These are phyloP conservation scores for Calcarisporium arbuscula DNA, from an alignment of 2,329 filamentous ascomycete species.

Conservation along the genomic window DNA sequence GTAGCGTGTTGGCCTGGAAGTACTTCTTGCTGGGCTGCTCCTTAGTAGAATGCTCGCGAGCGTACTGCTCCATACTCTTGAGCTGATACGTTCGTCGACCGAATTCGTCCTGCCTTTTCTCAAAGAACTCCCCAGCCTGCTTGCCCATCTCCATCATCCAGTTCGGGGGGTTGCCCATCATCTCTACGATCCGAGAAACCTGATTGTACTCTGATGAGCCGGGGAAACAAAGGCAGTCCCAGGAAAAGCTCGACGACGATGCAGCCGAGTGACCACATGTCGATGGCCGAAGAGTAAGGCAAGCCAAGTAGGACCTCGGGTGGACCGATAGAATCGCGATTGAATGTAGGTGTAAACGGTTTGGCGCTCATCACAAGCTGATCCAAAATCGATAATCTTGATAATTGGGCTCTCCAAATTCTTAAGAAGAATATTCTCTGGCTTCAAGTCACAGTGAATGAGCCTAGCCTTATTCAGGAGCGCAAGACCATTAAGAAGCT, in stretches of 20 bases:
- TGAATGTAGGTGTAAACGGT: slow-evolving; percentile 99
- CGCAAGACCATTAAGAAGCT: slow-evolving; percentile 85
- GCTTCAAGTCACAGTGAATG: slow-evolving; percentile 97
- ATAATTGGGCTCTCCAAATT: slow-evolving; percentile 98
- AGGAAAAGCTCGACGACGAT: slow-evolving; percentile 98
- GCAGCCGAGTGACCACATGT: slow-evolving; percentile 99
- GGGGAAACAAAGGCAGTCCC: slow-evolving; percentile 86
- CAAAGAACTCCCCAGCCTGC: slow-evolving; percentile 94
- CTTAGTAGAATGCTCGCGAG: slow-evolving; percentile 89
- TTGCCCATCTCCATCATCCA: slow-evolving; percentile 99
- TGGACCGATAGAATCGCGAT: slow-evolving; percentile 93
- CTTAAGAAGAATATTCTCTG: slow-evolving; percentile 95
- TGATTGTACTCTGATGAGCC: slow-evolving; percentile 99
- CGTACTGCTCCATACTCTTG: slow-evolving; percentile 98
- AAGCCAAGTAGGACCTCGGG: slow-evolving; percentile 93
- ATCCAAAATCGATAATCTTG: slow-evolving; percentile 99
- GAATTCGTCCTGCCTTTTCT: slow-evolving; percentile 86
- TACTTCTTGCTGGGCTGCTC: slow-evolving; percentile 99
- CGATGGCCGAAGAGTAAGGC: slow-evolving; percentile 96
- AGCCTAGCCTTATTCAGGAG: slow-evolving; percentile 92
- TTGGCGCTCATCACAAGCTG: slow-evolving; percentile 94
- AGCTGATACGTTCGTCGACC: slow-evolving; percentile 84
- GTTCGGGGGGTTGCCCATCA: slow-evolving; percentile 91
- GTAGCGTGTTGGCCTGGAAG: slow-evolving; percentile 87
- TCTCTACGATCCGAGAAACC: slow-evolving; percentile 93